Conservation (phyloP, 1,139 yeast genomes). For the Sugiyamaella xylanicola region DNA sequence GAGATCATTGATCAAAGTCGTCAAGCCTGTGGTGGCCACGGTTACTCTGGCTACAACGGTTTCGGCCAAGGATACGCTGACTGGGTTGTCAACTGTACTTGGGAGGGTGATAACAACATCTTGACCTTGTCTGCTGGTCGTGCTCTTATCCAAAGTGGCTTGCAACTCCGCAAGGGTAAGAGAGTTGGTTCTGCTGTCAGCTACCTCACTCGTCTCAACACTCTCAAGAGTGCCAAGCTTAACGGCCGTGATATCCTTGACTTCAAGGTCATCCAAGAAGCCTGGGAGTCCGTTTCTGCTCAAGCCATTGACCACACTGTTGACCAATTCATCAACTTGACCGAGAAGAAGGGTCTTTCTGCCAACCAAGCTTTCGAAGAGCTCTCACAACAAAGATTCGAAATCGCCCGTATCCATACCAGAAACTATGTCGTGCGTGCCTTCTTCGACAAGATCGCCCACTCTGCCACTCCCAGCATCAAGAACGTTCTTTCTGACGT, state of each 20-base stretch:
- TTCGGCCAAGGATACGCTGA: slow-evolving; percentile 87
- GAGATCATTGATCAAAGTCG: slow-evolving; percentile 82
- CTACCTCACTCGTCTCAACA: slow-evolving; percentile 36
- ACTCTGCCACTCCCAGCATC: slow-evolving; percentile 33
- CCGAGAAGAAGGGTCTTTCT: slow-evolving; percentile 35
- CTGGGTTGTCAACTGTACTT: slow-evolving; percentile 95
- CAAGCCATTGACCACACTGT: slow-evolving; percentile 44
- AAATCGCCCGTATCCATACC: slow-evolving; percentile 49
- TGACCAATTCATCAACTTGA: slow-evolving; percentile 30
- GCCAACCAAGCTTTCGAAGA: slow-evolving; percentile 47
- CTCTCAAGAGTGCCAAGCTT: slow-evolving; percentile 32
- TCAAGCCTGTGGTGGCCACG: slow-evolving; percentile 98
- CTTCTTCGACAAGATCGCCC: slow-evolving; percentile 42
- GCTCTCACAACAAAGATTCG: slow-evolving; percentile 48
- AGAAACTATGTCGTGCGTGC: slow-evolving; percentile 44
- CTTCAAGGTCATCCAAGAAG: slow-evolving; percentile 41
- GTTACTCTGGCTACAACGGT: slow-evolving; percentile 87
- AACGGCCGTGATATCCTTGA: slow-evolving; percentile 36
- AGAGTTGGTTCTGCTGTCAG: slow-evolving; percentile 39
- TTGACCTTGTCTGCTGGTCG: slow-evolving; percentile 79
- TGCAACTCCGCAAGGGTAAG: slow-evolving; percentile 39
- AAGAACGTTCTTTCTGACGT: slow-evolving; percentile 50
- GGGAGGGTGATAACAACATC: slow-evolving; percentile 96
- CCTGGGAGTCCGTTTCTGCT: slow-evolving; percentile 47
- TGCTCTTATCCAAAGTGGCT: slow-evolving; percentile 43